These are phyloP conservation scores for Paraglomus brasilianum DNA, from an alignment of 192 early-diverging fungal species.

Conservation along the genomic window DNA sequence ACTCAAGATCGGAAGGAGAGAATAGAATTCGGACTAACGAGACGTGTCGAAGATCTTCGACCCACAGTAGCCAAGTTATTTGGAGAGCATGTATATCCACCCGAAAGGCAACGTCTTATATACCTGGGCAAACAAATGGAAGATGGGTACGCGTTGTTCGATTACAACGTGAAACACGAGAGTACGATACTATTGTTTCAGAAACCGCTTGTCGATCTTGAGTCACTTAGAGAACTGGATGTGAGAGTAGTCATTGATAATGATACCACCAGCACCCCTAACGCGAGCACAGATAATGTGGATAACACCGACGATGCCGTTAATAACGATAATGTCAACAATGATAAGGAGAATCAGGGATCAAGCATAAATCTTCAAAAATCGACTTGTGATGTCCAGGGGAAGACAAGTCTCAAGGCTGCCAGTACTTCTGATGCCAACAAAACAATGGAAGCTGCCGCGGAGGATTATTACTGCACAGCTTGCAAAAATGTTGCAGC, in stretches of 20 bases:
- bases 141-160: constrained; percentile 41
- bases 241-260: neutral
- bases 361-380: no score
- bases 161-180: constrained; percentile 41
- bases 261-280: neutral
- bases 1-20: no score
- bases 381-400: no score
- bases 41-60: no score
- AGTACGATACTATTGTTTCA: constrained; percentile 33
- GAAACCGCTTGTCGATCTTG: constrained; percentile 3
- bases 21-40: no score
- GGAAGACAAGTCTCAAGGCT: neutral
- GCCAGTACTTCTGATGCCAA: constrained; percentile 8
- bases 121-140: constrained; percentile 47
- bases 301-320: neutral
- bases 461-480: constrained; percentile 37
- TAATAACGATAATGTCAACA: neutral
- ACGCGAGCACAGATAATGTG: neutral
- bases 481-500: constrained; percentile 35
- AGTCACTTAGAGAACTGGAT: neutral
- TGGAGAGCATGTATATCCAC: neutral
- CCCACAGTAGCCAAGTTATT: no score
- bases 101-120: constrained; percentile 33
- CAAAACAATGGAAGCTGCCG: neutral
- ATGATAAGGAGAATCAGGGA: neutral